phyloP scores from a whole-genome alignment of 495 filamentous ascomycete genomes.

The Penicillium simplicissimum region DNA sequence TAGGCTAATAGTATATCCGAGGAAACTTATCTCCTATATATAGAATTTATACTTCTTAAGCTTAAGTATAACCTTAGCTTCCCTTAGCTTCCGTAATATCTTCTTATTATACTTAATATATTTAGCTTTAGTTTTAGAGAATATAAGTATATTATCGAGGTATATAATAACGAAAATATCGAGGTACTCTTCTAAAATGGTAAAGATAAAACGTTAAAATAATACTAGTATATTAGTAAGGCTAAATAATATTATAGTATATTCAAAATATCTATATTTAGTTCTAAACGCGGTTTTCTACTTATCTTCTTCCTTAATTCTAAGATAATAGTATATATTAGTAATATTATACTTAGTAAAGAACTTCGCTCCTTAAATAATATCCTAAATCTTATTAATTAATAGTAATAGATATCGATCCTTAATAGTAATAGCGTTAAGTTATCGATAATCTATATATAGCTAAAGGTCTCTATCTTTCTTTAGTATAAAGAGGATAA shows the following conservation, averaged over 20 bases:
- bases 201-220: slow-evolving; percentile 12
- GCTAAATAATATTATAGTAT: slow-evolving; percentile 20
- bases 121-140: background rate
- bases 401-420: slow-evolving; percentile 24
- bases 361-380: slow-evolving; percentile 19
- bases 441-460: slow-evolving; percentile 26
- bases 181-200: background rate
- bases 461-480: slow-evolving; percentile 24
- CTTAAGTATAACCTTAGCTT: slow-evolving; percentile 11
- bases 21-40: background rate
- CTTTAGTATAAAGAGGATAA: slow-evolving; percentile 30
- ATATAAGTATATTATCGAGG: background rate
- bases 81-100: slow-evolving; percentile 7
- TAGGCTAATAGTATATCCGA: slow-evolving; percentile 5
- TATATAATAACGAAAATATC: background rate
- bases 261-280: slow-evolving; percentile 20
- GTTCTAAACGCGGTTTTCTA: slow-evolving; percentile 23
- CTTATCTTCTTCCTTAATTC: slow-evolving; percentile 17
- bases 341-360: slow-evolving; percentile 30
- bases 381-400: slow-evolving; percentile 22
- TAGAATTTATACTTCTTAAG: slow-evolving; percentile 18
- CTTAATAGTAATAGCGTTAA: slow-evolving; percentile 30
- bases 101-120: background rate
- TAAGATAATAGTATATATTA: slow-evolving; percentile 15
- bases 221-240: slow-evolving; percentile 19